Percentiles rank a stretch among this genome's conserved stretches.
Conservation (phyloP, 2,329 filamentous ascomycete species). For the Botrytis galanthina region DNA sequence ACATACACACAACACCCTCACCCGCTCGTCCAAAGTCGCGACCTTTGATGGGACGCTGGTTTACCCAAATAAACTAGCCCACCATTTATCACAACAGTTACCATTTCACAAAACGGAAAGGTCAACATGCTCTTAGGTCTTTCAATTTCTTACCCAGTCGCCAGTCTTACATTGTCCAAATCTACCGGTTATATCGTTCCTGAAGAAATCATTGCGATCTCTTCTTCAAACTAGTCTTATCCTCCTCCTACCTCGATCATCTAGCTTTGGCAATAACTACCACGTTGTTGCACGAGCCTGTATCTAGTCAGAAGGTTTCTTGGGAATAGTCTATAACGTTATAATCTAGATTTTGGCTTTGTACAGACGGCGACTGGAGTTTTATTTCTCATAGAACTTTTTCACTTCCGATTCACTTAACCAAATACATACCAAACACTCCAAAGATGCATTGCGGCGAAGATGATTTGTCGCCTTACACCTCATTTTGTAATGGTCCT, state of each 20-base stretch:
- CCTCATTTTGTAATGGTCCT: constrained; percentile 52
- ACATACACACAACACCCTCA: not conserved
- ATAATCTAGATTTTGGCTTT: constrained; percentile 46
- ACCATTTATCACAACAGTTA: constrained; percentile 36
- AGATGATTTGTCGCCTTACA: constrained; percentile 53
- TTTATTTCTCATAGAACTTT: constrained; percentile 29
- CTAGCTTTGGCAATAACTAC: constrained; percentile 42
- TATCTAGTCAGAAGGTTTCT: constrained; percentile 44
- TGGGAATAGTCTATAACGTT: constrained; percentile 43
- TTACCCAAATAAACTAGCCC: constrained; percentile 30
- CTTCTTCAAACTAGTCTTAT: constrained; percentile 42
- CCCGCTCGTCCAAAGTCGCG: constrained; percentile 21
- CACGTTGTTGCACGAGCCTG: constrained; percentile 41
- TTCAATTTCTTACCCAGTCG: constrained; percentile 55
- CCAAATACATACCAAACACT: constrained; percentile 42
- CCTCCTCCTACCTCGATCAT: constrained; percentile 45
- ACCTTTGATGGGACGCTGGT: constrained; percentile 35
- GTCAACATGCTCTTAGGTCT: constrained; percentile 59
- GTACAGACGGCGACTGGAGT: constrained; percentile 57
- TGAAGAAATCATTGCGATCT: constrained; percentile 45
- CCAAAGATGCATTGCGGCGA: constrained; percentile 59
- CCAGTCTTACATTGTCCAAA: constrained; percentile 52
- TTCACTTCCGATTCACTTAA: constrained; percentile 14
- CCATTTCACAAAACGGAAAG: constrained; percentile 38
- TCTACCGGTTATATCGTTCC: constrained; percentile 58